phyloP scores from a whole-genome alignment of 2,329 filamentous ascomycete genomes.

The Coniochaeta ligniaria region DNA sequence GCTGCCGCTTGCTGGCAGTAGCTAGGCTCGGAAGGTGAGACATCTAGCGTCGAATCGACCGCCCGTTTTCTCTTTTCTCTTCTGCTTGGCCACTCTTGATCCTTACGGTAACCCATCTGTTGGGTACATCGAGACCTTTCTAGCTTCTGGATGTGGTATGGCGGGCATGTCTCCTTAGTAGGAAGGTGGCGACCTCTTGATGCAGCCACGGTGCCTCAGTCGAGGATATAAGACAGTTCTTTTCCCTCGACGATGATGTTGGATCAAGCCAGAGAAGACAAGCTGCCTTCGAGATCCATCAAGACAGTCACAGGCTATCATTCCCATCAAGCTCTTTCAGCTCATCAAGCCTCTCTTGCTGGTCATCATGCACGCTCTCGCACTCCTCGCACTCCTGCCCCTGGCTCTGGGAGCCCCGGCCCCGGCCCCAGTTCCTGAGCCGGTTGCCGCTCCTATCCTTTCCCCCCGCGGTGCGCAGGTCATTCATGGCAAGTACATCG shows the following conservation, averaged over 20 bases:
- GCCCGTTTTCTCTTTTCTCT: neutral
- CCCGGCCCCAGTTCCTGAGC: constrained; percentile 15
- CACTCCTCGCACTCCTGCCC: constrained; percentile 27
- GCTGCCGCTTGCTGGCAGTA: neutral
- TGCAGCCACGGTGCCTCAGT: neutral
- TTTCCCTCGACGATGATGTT: neutral
- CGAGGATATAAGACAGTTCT: neutral
- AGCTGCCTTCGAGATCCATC: neutral
- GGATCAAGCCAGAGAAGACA: neutral
- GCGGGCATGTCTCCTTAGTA: neutral
- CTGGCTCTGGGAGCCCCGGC: constrained; percentile 23
- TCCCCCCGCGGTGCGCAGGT: constrained; percentile 23
- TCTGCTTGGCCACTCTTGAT: neutral
- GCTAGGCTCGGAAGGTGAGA: constrained; percentile 1
- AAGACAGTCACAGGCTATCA: neutral
- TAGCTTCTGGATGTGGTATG: neutral
- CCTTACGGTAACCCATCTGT: neutral
- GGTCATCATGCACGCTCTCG: constrained; percentile 28
- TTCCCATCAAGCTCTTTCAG: neutral
- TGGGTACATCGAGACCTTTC: neutral
- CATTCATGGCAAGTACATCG: constrained; percentile 34
- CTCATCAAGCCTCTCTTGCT: neutral
- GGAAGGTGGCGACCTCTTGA: neutral
- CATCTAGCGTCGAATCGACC: neutral
- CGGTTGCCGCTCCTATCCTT: constrained; percentile 26